Base-by-base conservation (phyloP, 768 basidiomycete genomes). In the Termitomyces sp. region DNA sequence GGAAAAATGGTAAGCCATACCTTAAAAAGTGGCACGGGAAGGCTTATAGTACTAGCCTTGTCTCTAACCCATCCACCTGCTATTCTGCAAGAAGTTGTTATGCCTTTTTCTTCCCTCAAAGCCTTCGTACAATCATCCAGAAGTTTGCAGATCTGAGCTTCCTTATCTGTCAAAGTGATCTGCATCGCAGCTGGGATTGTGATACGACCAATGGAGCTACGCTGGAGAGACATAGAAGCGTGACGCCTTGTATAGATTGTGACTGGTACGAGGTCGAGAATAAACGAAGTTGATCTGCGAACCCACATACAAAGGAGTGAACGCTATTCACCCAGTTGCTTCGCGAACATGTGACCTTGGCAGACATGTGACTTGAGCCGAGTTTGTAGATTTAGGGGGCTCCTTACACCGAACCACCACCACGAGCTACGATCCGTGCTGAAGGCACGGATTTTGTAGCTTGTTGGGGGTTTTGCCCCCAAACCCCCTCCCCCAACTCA, bases 1-100 rank as follows among this genome's bases (percentile, higher is more conserved):
- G 66, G 60, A 55, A 30, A 39, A 41, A 37, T 50, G 6, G 20
- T 31, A 30, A 57, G 47, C 52, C 27, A 50, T 31, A 41, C n/a
- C 31, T 33, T 41, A 51, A 46, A 22, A 53, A 34, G 42, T 31
- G 33, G 41, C 24, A 7, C 24, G 16, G 22, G 42, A 39, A 53
- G n/a, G 1, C 20, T 36, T 45, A 36, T 44, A 27, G 24, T 46
- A 67, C 64, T 69, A 57, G 95, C 96, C 87, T 99, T 99, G 73
- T 99, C 97, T 67, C 97, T 80, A 47, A 98, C 97, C 97, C 97
- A 99, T 20, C 97, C 97, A 18, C 97, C 97, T 12, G 95, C 97
- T 49, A 99, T 91, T 64, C 97, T 82, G 69, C 96, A 96, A 1
- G 83, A 80, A 0, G 85, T 86, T 5, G 73, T 71, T 22, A 85